Evolutionary conservation across 2,329 filamentous ascomycete species (phyloP).

Genomic region (Thielaviopsis cerberus): DNA sequence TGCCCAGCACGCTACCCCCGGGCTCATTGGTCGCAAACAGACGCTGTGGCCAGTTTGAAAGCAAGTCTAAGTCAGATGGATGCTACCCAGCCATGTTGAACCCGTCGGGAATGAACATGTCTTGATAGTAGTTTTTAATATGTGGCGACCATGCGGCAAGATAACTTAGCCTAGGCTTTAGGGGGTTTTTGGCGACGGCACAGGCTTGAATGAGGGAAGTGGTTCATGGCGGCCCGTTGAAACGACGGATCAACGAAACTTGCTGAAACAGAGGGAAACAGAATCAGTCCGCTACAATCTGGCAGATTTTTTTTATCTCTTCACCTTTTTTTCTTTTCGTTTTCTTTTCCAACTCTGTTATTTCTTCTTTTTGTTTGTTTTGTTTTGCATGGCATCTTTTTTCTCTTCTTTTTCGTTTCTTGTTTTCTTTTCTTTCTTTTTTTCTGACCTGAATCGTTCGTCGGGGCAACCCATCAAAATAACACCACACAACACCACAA

Average conservation of each 20-base stretch:
- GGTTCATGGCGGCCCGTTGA: no score
- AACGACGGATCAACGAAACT: no score
- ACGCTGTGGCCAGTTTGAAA: slow-evolving; percentile 32
- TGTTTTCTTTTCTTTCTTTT: background rate
- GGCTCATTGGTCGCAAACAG: slow-evolving; percentile 23
- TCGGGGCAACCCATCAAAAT: background rate
- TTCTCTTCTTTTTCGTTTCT: background rate
- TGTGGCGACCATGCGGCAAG: no score
- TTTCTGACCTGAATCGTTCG: background rate
- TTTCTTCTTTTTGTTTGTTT: slow-evolving; percentile 10
- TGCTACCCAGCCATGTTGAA: slow-evolving; percentile 34
- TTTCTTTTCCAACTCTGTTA: slow-evolving; percentile 9
- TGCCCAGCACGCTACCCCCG: slow-evolving; percentile 30
- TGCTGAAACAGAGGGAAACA: no score
- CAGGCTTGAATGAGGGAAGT: no score
- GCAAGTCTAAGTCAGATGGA: slow-evolving; percentile 31
- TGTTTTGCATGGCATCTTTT: background rate
- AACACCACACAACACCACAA: background rate
- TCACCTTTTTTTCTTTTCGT: background rate
- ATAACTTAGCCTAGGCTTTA: background rate
- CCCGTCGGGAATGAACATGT: slow-evolving; percentile 29
- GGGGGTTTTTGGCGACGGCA: background rate
- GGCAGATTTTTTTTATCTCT: background rate
- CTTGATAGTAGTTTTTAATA: slow-evolving; percentile 2
- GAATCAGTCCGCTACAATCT: no score